Conservation (phyloP, 768 basidiomycete genomes). For the Flagelloscypha sp. region DNA sequence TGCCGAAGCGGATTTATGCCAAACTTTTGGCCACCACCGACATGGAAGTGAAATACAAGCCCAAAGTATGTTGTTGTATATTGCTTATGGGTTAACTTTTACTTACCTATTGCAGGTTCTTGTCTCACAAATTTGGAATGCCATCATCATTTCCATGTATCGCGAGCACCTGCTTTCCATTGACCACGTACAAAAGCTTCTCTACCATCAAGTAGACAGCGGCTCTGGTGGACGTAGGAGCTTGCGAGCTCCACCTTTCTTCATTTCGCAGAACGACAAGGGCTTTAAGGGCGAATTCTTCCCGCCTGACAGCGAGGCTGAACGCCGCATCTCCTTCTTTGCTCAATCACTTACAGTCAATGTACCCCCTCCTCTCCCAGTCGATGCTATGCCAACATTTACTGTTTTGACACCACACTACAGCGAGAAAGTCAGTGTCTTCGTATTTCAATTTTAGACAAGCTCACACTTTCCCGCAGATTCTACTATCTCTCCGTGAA, state of each 20-base stretch:
- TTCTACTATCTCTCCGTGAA: constrained; percentile 89
- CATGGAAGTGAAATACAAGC: constrained; percentile 99
- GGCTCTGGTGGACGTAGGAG: constrained; percentile 83
- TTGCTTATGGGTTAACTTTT: background rate
- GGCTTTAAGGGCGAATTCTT: constrained; percentile 79
- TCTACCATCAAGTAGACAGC: constrained; percentile 97
- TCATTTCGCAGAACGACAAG: constrained; percentile 80
- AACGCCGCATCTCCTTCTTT: constrained; percentile 97
- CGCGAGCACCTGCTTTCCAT: constrained; percentile 96
- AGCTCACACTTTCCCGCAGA: no score
- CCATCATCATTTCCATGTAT: constrained; percentile 99
- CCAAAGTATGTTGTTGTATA: constrained; percentile 52
- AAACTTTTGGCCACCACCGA: constrained; percentile 92
- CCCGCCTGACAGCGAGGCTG: constrained; percentile 89
- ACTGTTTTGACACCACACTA: constrained; percentile 99
- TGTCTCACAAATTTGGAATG: constrained; percentile 99
- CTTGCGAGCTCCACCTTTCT: constrained; percentile 94
- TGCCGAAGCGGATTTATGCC: constrained; percentile 97
- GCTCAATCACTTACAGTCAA: constrained; percentile 95
- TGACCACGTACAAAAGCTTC: constrained; percentile 92
- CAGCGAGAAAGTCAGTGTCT: constrained; percentile 81
- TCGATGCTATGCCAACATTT: constrained; percentile 99
- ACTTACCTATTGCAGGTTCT: constrained; percentile 46
- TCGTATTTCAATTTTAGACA: constrained; percentile 3
- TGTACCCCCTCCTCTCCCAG: constrained; percentile 88